A percentile compares a stretch with the other conserved stretches of the same genome.
phyloP scores from a whole-genome alignment of 345 rosid genomes.

The Eucalyptus sp. region DNA sequence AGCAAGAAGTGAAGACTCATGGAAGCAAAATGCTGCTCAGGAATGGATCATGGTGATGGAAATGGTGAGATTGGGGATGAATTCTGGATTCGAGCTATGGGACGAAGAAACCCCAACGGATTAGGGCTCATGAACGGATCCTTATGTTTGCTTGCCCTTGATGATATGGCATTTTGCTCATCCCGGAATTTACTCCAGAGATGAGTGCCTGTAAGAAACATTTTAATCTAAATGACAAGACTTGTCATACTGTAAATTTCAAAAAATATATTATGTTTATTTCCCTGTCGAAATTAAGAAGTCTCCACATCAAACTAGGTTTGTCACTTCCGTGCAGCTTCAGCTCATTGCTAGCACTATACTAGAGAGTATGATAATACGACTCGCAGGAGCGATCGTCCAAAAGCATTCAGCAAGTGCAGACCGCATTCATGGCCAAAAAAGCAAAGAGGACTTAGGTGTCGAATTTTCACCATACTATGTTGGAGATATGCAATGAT shows the following conservation, averaged over 20 bases:
- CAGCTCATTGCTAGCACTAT: slow-evolving; percentile 62
- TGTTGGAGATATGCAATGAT: neutral
- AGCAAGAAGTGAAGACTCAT: too few species aligned
- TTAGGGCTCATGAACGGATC: too few species aligned
- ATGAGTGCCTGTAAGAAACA: neutral
- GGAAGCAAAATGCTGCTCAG: too few species aligned
- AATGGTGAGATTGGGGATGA: too few species aligned
- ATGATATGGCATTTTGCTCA: neutral
- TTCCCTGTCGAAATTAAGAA: neutral
- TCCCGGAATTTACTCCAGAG: neutral
- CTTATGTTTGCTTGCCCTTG: neutral
- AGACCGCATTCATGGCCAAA: neutral
- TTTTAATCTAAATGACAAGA: neutral
- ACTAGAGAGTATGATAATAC: slow-evolving; percentile 55
- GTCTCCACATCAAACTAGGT: neutral
- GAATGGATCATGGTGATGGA: too few species aligned
- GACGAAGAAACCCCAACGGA: too few species aligned
- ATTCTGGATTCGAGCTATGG: too few species aligned
- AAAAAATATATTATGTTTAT: neutral
- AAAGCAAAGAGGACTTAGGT: slow-evolving; percentile 28
- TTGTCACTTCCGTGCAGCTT: neutral
- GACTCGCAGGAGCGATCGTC: slow-evolving; percentile 55
- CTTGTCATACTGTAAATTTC: neutral
- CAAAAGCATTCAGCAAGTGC: slow-evolving; percentile 51
- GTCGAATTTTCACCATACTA: slow-evolving; percentile 67